These are phyloP conservation scores for Colletotrichum sp. DNA, from an alignment of 2,329 filamentous ascomycete genomes.

Conservation along the genomic window DNA sequence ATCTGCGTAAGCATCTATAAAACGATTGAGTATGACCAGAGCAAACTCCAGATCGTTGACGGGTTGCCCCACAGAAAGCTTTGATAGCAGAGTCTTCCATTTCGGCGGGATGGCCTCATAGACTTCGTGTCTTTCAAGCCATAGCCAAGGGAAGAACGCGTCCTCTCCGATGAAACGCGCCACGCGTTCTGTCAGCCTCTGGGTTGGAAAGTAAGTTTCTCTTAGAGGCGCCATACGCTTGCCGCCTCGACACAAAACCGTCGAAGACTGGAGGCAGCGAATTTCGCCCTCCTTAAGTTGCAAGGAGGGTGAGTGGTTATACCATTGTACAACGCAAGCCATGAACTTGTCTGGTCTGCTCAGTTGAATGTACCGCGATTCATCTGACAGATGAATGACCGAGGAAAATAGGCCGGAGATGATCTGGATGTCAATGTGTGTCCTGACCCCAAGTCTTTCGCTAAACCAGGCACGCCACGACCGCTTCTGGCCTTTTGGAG, in stretches of 20 bases:
- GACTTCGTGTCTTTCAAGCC: neutral
- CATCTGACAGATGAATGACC: neutral
- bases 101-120: neutral
- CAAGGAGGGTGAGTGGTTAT: too few species aligned
- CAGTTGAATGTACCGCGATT: neutral
- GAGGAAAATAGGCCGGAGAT: too few species aligned
- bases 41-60: neutral
- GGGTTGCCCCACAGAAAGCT: neutral
- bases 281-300: neutral
- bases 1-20: neutral
- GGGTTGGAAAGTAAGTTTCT: neutral
- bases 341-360: neutral
- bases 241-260: neutral
- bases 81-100: neutral
- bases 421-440: neutral
- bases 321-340: neutral
- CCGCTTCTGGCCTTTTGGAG: neutral
- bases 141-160: neutral
- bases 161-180: neutral
- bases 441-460: neutral
- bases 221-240: neutral
- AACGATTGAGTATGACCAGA: neutral
- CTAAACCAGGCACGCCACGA: neutral
- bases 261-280: neutral
- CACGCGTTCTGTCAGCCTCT: neutral